phyloP scores from a whole-genome alignment of 257 asterid species.

The Solanum habrochaites region DNA sequence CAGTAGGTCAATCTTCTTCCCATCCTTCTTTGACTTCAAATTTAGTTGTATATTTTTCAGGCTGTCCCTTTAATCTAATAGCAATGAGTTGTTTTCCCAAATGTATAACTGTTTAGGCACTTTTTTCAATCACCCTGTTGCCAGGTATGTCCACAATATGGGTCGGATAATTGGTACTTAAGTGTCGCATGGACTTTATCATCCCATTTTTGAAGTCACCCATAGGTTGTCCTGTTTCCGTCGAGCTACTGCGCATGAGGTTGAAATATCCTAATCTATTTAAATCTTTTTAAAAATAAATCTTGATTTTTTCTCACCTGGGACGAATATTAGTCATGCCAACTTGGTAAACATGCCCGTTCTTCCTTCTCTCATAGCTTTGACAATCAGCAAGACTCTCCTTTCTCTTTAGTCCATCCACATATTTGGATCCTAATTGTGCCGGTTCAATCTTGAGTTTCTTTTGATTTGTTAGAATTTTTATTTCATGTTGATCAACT shows the following conservation, averaged over 20 bases:
- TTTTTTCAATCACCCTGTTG: neutral
- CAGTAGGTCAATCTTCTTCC: neutral
- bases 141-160: neutral
- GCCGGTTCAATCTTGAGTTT: neutral
- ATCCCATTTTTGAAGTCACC: neutral
- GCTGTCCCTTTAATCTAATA: neutral
- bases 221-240: neutral
- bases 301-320: neutral
- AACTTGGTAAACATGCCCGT: neutral
- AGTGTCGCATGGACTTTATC: neutral
- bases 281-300: neutral
- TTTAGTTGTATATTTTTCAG: neutral
- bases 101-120: neutral
- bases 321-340: neutral
- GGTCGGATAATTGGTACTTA: neutral
- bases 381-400: neutral
- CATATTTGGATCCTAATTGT: neutral
- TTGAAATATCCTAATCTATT: neutral
- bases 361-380: neutral
- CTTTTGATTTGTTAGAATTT: neutral
- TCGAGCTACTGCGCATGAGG: neutral
- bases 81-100: neutral
- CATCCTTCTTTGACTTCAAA: neutral
- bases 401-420: neutral
- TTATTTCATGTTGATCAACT: neutral